These are phyloP conservation scores for Chlamydomonas sp. DNA, from an alignment of 139 green algal species.

Conservation along the genomic window DNA sequence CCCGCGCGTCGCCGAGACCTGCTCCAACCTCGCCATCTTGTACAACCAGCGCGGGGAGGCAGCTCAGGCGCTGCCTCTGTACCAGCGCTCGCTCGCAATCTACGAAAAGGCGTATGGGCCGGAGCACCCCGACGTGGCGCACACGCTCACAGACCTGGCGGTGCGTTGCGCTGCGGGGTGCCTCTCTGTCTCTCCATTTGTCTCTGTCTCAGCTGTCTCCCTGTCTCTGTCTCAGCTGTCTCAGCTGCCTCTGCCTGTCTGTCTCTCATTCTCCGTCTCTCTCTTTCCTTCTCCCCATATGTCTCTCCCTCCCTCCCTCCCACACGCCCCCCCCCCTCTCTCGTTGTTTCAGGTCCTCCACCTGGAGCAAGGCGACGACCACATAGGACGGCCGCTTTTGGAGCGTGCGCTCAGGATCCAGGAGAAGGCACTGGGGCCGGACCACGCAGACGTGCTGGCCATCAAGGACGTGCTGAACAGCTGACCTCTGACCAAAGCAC, in stretches of 20 bases:
- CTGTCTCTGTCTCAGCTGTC: too few species aligned
- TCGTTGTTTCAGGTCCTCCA: too few species aligned
- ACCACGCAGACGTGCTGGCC: conserved; percentile 85
- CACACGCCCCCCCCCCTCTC: background rate
- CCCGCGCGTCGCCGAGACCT: conserved; percentile 61
- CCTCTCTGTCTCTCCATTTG: too few species aligned
- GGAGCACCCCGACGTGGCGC: conserved; percentile 74
- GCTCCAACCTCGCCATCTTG: conserved; percentile 76
- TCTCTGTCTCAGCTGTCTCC: too few species aligned
- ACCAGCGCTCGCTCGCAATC: conserved; percentile 74
- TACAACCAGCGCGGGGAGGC: conserved; percentile 61
- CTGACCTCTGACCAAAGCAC: too few species aligned
- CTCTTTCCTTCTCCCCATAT: background rate
- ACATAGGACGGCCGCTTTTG: conserved; percentile 68
- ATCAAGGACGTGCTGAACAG: conserved; percentile 82
- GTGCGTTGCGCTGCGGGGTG: too few species aligned
- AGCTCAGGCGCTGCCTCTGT: conserved; percentile 65
- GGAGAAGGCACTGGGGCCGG: conserved; percentile 61
- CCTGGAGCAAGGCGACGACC: conserved; percentile 63
- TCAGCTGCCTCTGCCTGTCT: too few species aligned
- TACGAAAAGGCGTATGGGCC: conserved; percentile 62
- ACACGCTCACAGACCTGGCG: conserved; percentile 86
- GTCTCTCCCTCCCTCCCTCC: background rate
- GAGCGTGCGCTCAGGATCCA: conserved; percentile 77
- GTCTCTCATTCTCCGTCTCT: too few species aligned